These are phyloP conservation scores for Fraxinus cuspidata DNA, from an alignment of 257 asterid genomes.

Conservation along the genomic window DNA sequence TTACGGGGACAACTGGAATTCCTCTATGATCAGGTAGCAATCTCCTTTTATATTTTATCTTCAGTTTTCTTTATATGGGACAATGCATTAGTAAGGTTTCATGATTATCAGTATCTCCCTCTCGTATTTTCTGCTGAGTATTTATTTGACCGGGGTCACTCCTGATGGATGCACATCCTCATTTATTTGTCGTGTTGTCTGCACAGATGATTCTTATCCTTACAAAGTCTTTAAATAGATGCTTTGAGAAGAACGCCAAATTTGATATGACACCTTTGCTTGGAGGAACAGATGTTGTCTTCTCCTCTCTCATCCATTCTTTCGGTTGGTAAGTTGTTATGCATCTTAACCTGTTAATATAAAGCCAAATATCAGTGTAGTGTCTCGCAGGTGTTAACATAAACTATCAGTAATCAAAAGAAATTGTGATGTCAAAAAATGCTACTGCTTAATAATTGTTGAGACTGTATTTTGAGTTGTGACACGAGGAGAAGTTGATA, in stretches of 20 bases:
- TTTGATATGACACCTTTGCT: slow-evolving; percentile 97
- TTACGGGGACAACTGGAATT: slow-evolving; percentile 89
- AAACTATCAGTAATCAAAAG: neutral
- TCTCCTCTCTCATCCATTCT: slow-evolving; percentile 95
- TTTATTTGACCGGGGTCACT: slow-evolving; percentile 1
- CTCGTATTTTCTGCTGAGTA: neutral
- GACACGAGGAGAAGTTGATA: slow-evolving; percentile 2
- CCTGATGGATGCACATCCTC: slow-evolving; percentile 21
- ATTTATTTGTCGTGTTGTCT: slow-evolving; percentile 25
- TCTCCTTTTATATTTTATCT: neutral
- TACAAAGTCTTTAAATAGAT: slow-evolving; percentile 89
- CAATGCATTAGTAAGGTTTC: neutral
- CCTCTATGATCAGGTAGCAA: slow-evolving; percentile 82
- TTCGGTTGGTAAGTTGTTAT: slow-evolving; percentile 75
- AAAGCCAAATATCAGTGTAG: neutral
- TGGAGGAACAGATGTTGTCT: slow-evolving; percentile 94
- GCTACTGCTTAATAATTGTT: neutral
- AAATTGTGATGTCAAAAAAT: neutral
- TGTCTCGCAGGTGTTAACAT: neutral
- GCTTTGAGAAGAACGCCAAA: slow-evolving; percentile 95
- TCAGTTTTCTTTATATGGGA: neutral
- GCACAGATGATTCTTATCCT: slow-evolving; percentile 95
- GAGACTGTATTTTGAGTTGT: neutral
- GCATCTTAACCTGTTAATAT: slow-evolving; percentile 20
- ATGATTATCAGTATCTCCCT: neutral